Evolutionary conservation across 176 grass and related monocot genomes (phyloP).

Genomic region (Aegilops tauschii): DNA sequence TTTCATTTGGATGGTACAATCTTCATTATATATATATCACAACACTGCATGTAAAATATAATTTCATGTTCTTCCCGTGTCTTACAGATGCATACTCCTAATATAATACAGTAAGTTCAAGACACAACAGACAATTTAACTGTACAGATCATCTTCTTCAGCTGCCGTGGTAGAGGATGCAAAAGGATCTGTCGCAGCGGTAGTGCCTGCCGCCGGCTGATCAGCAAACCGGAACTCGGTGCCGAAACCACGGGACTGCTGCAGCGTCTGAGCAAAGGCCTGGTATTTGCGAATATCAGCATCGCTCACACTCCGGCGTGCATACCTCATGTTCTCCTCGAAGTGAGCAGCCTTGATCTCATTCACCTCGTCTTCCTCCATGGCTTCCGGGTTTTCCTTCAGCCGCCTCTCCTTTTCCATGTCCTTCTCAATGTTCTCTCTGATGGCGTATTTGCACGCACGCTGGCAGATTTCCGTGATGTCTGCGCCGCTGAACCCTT

Average conservation of each 20-base stretch:
- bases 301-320: constrained; percentile 70
- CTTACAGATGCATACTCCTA: no score
- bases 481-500: constrained; percentile 26
- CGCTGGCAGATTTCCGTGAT: constrained; percentile 76
- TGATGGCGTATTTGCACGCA: constrained; percentile 78
- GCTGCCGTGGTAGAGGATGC: constrained; percentile 31
- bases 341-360: constrained; percentile 77
- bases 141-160: constrained; percentile 8
- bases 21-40: no score
- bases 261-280: constrained; percentile 36
- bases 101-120: no score
- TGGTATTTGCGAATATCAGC: constrained; percentile 65
- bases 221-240: constrained; percentile 71
- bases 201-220: constrained; percentile 2
- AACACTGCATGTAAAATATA: no score
- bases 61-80: no score
- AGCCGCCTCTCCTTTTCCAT: constrained; percentile 63
- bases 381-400: neutral
- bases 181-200: neutral
- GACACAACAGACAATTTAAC: no score
- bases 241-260: constrained; percentile 71
- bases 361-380: constrained; percentile 71
- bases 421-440: constrained; percentile 85
- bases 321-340: constrained; percentile 83
- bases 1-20: no score